A percentile compares a stretch with the other conserved stretches of the same genome.
These are phyloP conservation scores for Suillus subaureus DNA, from an alignment of 768 basidiomycete genomes.

Conservation along the genomic window DNA sequence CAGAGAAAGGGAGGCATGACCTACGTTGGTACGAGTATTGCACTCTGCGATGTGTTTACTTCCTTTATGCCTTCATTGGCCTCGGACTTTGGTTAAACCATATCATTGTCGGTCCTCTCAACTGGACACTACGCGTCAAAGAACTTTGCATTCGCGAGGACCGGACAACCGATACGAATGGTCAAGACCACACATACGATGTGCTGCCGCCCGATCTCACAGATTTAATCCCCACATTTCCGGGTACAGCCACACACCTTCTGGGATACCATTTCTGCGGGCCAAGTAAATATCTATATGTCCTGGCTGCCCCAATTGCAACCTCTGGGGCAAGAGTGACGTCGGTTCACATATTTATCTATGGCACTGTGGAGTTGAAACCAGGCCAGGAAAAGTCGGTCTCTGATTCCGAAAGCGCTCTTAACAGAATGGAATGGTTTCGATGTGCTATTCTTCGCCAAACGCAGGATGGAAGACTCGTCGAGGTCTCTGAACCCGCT, in stretches of 20 bases:
- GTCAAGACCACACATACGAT: background rate
- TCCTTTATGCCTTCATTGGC: background rate
- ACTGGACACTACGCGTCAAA: background rate
- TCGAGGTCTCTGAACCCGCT: background rate
- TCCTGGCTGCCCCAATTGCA: background rate
- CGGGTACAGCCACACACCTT: background rate
- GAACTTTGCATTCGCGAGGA: background rate
- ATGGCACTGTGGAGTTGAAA: slow-evolving; percentile 1
- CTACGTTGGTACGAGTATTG: slow-evolving; percentile 1
- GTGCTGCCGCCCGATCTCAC: background rate
- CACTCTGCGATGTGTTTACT: background rate
- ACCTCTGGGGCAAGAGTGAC: background rate
- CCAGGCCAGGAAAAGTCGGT: background rate
- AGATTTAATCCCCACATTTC: background rate
- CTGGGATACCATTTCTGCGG: background rate
- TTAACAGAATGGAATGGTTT: slow-evolving; percentile 5
- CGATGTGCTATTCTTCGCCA: slow-evolving; percentile 1
- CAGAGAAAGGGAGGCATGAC: slow-evolving; percentile 2
- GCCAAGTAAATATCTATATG: slow-evolving; percentile 1
- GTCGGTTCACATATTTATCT: slow-evolving; percentile 1
- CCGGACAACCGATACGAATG: background rate
- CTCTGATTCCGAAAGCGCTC: background rate
- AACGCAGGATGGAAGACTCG: background rate
- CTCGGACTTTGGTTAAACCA: background rate
- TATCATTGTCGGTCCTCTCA: background rate